Conservation (phyloP, 257 asterid species). For the Fraxinus pennsylvanica region DNA sequence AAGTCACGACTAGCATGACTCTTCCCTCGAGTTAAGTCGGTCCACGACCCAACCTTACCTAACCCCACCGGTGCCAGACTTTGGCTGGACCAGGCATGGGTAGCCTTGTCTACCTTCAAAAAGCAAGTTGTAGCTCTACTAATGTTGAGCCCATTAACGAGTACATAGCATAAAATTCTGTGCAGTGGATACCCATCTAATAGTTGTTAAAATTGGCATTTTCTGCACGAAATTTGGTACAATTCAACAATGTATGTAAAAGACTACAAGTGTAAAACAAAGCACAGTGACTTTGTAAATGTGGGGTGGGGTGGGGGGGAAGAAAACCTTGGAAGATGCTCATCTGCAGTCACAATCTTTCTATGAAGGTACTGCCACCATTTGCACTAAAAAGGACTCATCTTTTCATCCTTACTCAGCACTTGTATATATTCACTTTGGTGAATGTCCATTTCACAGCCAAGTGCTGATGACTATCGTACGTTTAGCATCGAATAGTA, state of each 20-base stretch:
- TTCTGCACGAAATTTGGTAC: conserved; percentile 10
- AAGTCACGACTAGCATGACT: background rate
- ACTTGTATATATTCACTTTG: conserved; percentile 18
- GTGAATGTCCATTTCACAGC: conserved; percentile 29
- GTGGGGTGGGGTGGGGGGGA: background rate
- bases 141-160: conserved; percentile 22
- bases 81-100: too few relatives aligned
- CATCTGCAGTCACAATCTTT: conserved; percentile 22
- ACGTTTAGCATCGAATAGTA: too few relatives aligned
- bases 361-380: background rate
- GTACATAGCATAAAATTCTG: conserved; percentile 17
- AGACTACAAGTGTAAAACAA: conserved; percentile 2
- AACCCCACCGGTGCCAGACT: too few relatives aligned
- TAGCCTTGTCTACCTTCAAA: background rate
- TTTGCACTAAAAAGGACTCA: background rate
- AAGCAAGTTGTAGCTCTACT: conserved; percentile 17
- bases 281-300: background rate
- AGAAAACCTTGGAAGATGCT: conserved; percentile 15
- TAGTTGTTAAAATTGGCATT: conserved; percentile 23
- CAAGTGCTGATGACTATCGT: background rate
- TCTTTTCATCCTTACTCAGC: conserved; percentile 9
- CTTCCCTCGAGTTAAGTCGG: background rate
- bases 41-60: too few relatives aligned
- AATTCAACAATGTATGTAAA: conserved; percentile 7
- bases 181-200: conserved; percentile 29